Base-by-base conservation (phyloP, 2,329 filamentous ascomycete species). In the Colletotrichum brevisporum region DNA sequence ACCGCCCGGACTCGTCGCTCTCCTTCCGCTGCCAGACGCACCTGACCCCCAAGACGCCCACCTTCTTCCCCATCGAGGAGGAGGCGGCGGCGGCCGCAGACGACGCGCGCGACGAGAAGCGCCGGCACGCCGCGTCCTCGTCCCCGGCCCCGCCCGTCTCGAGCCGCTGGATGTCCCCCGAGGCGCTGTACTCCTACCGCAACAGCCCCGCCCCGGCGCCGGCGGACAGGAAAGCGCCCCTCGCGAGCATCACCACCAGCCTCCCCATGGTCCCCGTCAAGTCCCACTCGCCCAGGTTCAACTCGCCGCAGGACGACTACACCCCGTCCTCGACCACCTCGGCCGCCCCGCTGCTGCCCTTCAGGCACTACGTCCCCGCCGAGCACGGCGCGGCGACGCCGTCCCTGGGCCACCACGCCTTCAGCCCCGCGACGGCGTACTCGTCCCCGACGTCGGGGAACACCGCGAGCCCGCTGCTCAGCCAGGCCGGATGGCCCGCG, bases 1-100 rank as follows among this genome's bases (percentile, higher is more conserved):
- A 79, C 69, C 80, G 78, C 15, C 79, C 79, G n/a, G 74, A 75
- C 15, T 87, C 86, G 0, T 81, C 83, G 5, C 79, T 88, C 31
- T 86, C 84, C 2, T 88, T 88, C 76, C 82, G 82, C 39, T 88
- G 86, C 76, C 83, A 85, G 66, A 82, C 84, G 0, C 82, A 81
- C 61, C 75, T 84, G 26, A 80, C 80, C 9, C 80, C 81, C 1
- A 75, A 78, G 16, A 81, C 80, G 1, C 80, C 83, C 0, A 74
- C 75, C 45, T 81, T 82, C 73, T 80, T 80, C 73, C 74, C 74
- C 4, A 74, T 76, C 5, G 76, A 77, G 31, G 77, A 78, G 15
- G 78, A 79, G 47, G 67, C 15, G 2, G 21, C 21, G 21, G 21
- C 21, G 2, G 21, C 21, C 21, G 21, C 21, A 24, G 16, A 47